Percentiles rank a stretch among this genome's conserved stretches.
Conservation (phyloP, 1,284 basidiomycete species). For the Neotropicomus parvogracilis region DNA sequence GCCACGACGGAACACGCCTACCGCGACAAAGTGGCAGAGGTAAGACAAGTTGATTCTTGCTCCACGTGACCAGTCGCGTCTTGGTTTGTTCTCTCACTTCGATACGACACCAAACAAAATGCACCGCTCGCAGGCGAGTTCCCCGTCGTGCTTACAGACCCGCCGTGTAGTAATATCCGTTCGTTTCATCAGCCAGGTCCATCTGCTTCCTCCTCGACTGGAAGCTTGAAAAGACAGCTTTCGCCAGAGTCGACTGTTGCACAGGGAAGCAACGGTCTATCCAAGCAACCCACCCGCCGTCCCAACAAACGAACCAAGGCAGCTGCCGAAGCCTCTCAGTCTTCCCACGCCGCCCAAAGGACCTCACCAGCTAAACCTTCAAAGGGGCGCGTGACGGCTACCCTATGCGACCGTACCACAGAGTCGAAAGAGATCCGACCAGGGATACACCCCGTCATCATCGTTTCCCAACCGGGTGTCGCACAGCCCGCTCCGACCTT, state of each 20-base stretch:
- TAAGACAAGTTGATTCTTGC: constrained; percentile 20
- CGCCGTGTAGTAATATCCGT: no score
- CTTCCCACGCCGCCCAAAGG: neutral
- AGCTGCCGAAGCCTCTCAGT: constrained; percentile 14
- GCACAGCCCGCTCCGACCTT: constrained; percentile 1
- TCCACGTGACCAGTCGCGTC: constrained; percentile 19
- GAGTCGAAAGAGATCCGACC: constrained; percentile 3
- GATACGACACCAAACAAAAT: constrained; percentile 9
- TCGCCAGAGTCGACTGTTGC: constrained; percentile 16
- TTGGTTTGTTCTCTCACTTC: neutral
- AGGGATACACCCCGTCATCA: constrained; percentile 5
- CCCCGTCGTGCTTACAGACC: no score
- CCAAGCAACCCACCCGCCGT: constrained; percentile 17
- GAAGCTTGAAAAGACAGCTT: constrained; percentile 21
- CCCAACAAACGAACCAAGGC: constrained; percentile 18
- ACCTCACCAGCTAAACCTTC: constrained; percentile 5
- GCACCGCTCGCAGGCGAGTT: constrained; percentile 17
- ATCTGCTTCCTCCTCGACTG: constrained; percentile 17
- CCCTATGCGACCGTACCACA: neutral
- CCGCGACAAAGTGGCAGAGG: no score
- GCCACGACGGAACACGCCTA: no score
- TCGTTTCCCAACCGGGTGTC: constrained; percentile 5
- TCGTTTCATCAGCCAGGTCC: constrained; percentile 12
- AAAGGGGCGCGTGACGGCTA: constrained; percentile 9
- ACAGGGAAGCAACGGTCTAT: neutral